Evolutionary conservation across 1,139 yeast species (phyloP), one percentile per base, ranked within the genome.

Genomic region (Wickerhamomyces sp.): DNA sequence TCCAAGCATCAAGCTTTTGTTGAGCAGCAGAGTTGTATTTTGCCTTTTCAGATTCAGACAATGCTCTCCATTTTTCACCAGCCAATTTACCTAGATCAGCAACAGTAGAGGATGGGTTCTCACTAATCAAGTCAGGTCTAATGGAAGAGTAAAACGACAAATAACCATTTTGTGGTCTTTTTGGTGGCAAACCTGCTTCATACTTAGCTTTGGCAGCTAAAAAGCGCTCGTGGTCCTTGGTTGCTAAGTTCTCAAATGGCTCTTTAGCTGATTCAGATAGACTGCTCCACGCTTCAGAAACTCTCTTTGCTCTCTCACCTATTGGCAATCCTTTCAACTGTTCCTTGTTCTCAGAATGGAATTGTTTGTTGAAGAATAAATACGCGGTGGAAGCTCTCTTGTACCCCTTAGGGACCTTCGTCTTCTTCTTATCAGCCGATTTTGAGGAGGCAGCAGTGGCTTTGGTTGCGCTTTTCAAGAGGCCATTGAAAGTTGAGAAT

Each of bases 151-250:
- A 42, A 48, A 40, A 60, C 17, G 46, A 29, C 21, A 59, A 27
- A 37, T 49, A 60, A 5, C 52, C 44, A 14, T 50, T 39, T 5
- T 46, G 35, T 32, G 64, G 64, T 48, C 54, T 57, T 49, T 59
- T 59, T 42, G 61, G 59, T 22, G 49, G 47, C 3, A 37, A 39
- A 15, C 36, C 35, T 33, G 33, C 37, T 16, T 36, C 41, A n/a
- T 39, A 43, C 12, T 31, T 38, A 3, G 43, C 46, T 34, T 45
- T 45, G 20, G 47, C 52, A 18, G 35, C 20, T 9, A 27, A 34
- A 21, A 34, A 47, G 33, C 53, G 43, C 26, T 33, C 29, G 9
- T 37, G 33, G 20, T 48, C 55, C 12, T 33, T 28, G 14, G 37
- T 44, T 25, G 43, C 39, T 22, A 30, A 13, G 3, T 36, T 33